Evolutionary conservation across 2,329 filamentous ascomycete genomes (phyloP), one percentile per base, ranked within the genome.

Genomic region (Colletotrichum filicis): DNA sequence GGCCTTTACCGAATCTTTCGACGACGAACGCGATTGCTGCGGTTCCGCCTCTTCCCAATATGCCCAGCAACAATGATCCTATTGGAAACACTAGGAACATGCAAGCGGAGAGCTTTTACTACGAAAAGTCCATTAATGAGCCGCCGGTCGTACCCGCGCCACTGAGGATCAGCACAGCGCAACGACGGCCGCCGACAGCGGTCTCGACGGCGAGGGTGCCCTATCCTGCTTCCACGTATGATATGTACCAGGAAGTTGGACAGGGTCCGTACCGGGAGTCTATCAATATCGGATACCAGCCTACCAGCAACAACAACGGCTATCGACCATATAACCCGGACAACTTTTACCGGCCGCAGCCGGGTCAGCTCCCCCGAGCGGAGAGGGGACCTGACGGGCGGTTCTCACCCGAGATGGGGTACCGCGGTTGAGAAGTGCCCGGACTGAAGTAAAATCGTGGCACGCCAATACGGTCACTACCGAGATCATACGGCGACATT

Each of bases 381-480:
- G 68, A 75, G 16, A 53, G 68, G 26, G 72, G 62, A 14, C 58
- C 74, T 9, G 72, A 74, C 1, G 73, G 74, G 19, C 66, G 73
- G 11, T 75, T 65, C 22, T 56, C 32, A 24, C 62, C 62, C 6
- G 62, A 56, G 1, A 30, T 30, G 5, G 30, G 52, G 14, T 57
- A 57, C 11, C 9, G 49, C 4, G 19, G 62, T 11, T n/a, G 35
- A 28, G 2, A 24, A n/a, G 5, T 1, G 3, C 6, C 24, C 2
- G n/a, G 37, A 26, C 6, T 30, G 22, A 22, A 49, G 19, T 22
- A 26, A 26, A 26, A 19, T 9, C 19, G 42, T 8, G 4, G 19
- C 42, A 49, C 2, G 42, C 42, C n/a, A 6, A 52, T 6, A n/a
- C n/a, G 28, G n/a, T 55, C 61, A n/a, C 19, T 55, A 22, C 46